phyloP scores from a whole-genome alignment of 305 asterid species.

The Fraxinus xanthoxyloides region DNA sequence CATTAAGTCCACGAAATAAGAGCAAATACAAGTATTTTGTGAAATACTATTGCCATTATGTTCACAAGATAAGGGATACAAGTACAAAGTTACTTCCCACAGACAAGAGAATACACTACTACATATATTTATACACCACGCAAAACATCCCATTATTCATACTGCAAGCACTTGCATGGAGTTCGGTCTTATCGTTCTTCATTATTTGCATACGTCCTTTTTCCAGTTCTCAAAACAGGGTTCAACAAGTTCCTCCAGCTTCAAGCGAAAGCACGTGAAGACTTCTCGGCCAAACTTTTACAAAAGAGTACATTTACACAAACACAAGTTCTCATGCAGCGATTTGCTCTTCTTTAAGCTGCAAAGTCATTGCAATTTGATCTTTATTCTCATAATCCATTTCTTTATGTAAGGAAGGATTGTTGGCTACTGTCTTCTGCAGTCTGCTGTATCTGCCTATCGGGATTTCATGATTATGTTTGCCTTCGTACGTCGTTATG shows the following conservation, averaged over 20 bases:
- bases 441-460: conserved; percentile 45
- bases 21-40: background rate
- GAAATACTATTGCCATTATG: conserved; percentile 10
- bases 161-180: background rate
- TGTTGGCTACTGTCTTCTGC: conserved; percentile 31
- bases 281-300: background rate
- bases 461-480: conserved; percentile 81
- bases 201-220: background rate
- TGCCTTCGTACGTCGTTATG: conserved; percentile 86
- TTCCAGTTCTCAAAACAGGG: background rate
- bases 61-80: conserved; percentile 8
- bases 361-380: conserved; percentile 45
- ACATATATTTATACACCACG: background rate
- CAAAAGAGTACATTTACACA: background rate
- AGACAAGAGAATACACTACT: conserved; percentile 13
- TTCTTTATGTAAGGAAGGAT: conserved; percentile 33
- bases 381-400: conserved; percentile 38
- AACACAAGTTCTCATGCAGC: conserved; percentile 28
- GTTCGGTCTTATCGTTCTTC: background rate
- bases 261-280: background rate
- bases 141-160: background rate
- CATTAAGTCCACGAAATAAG: background rate
- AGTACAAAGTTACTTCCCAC: conserved; percentile 16
- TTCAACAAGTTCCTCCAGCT: background rate
- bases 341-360: conserved; percentile 55